Conservation (phyloP, 2,329 filamentous ascomycete genomes). For the Aspergillus chevalieri region DNA sequence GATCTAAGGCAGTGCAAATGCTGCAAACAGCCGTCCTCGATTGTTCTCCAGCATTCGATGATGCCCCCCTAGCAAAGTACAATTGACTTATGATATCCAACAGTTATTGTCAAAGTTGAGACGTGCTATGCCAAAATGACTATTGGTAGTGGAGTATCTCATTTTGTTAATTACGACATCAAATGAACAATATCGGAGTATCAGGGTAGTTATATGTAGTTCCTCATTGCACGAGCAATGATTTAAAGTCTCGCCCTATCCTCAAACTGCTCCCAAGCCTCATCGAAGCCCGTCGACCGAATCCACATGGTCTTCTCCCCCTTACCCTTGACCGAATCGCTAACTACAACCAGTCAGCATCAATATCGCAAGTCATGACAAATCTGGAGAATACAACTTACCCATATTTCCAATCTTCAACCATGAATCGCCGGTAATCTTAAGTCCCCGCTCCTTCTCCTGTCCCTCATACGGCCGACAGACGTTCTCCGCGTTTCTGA, state of each 20-base stretch:
- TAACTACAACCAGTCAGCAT: conserved; percentile 20
- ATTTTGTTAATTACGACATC: no score
- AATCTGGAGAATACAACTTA: conserved; percentile 12
- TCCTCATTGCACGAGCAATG: no score
- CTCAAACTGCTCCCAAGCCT: conserved; percentile 32
- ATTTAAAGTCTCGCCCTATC: conserved; percentile 13
- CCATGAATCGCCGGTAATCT: conserved; percentile 40
- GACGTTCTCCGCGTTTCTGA: conserved; percentile 58
- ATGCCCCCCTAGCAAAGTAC: neutral
- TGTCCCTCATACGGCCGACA: conserved; percentile 30
- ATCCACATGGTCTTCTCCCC: conserved; percentile 28
- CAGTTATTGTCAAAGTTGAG: no score
- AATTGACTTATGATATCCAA: neutral
- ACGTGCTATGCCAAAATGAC: no score
- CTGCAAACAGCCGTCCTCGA: conserved; percentile 8
- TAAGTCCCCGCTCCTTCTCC: conserved; percentile 22
- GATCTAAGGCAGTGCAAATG: conserved; percentile 4
- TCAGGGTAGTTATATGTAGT: no score
- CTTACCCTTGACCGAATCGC: conserved; percentile 29
- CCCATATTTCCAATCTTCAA: conserved; percentile 41
- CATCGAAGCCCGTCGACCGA: conserved; percentile 35
- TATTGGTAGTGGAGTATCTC: no score
- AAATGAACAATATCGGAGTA: no score
- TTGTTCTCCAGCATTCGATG: neutral
- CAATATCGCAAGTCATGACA: conserved; percentile 1